Evolutionary conservation across 768 basidiomycete species (phyloP), one percentile per base, ranked within the genome.

Genomic region (Lactarius pseudohatsudake): DNA sequence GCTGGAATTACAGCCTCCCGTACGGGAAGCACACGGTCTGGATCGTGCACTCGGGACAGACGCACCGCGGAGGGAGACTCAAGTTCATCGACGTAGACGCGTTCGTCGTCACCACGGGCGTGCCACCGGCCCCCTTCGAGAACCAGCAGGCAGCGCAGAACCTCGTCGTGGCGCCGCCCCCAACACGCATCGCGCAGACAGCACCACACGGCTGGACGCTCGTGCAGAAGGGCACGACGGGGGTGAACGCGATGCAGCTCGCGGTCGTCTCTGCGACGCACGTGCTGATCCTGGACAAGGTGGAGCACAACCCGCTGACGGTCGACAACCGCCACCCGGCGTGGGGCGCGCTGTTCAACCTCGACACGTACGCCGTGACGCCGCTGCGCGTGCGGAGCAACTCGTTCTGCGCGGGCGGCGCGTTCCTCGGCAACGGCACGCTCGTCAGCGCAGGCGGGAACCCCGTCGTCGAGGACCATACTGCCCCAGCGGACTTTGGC

Each of bases 381-480:
- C 86, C 89, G 64, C 79, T 94, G 34, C 72, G 78, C 45, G 81
- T 92, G 75, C 78, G 84, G 71, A 91, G 91, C 5, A 92, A 94
- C 73, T 92, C 92, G 28, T 94, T 94, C 77, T 94, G 92, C 73
- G 92, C 92, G 10, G 89, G 92, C 38, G 92, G 92, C 13, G 81
- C 86, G 4, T 92, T 92, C 74, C 77, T 93, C 8, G 75, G 86
- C 28, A 91, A 94, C 66, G 92, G 92, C 4, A 89, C 90, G 1
- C 73, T 93, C 40, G 77, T 93, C 74, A 91, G 85, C 70, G 89
- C 91, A 15, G 92, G 92, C 62, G 92, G 92, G 2, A 92, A 94
- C 73, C 89, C 90, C 20, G 88, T 92, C 40, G 86, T 90, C 26
- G 84, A 82, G 57, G 79, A 78, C 62, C 79, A 80, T 32, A 91